Evolutionary conservation across 2,329 filamentous ascomycete genomes (phyloP), one percentile per base, ranked within the genome.

Genomic region (Colletotrichum eremochloae): DNA sequence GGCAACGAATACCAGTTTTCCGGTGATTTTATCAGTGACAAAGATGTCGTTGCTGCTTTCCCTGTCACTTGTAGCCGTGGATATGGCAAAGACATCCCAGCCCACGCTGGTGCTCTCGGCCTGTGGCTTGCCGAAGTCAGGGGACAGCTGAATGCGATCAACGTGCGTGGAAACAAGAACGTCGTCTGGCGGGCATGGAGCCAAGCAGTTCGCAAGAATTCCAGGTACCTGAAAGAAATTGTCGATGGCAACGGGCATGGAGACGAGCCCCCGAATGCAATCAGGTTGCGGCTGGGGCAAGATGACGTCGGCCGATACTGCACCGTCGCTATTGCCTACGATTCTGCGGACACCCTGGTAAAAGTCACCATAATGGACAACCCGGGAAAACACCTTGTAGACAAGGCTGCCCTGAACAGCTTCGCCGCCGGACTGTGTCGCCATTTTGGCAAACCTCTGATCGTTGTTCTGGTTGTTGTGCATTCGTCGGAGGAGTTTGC

Each of bases 161-260:
- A 57, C 55, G 8, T 8, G 20, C 5, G 55, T 57, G 24, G 20
- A 57, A 20, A 57, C 33, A 9, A 57, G 55, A 12, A 57, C 55
- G n/a, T 38, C 55, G 14, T 38, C 55, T 20, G 31, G 31, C 9
- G 18, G 33, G 24, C 55, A 38, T 24, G 31, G 33, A n/a, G 36
- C 31, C 7, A 80, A 78, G 7, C 75, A 75, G 4, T 76, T 76
- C 77, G 76, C 77, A 29, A 55, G 24, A 3, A 24, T 24, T 24
- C 52, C 52, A 1, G 52, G n/a, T 6, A 55, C 52, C 29, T 67
- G 63, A 2, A 71, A 50, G 50, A 71, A 71, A 33, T 62, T 62
- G 48, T 67, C 63, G 20, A 71, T 20, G 3, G 56, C 29, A 12
- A 67, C 18, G 24, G 63, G 63, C 31, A 63, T 57, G 9, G 20